phyloP scores from a whole-genome alignment of 164 flowering plant species.

The Taxillus chinensis region DNA sequence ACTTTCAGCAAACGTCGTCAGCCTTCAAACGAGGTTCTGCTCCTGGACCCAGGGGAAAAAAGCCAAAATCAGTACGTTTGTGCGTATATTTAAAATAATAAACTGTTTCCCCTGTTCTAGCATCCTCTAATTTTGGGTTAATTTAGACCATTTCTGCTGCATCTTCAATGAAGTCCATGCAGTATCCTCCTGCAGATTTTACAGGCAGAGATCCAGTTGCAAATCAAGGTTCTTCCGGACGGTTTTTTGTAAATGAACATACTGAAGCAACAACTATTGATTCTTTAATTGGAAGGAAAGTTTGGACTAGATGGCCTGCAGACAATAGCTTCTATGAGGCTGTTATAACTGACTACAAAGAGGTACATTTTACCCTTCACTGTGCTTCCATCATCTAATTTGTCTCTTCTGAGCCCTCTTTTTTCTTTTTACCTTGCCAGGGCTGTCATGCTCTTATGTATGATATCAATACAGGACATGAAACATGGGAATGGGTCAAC shows the following conservation, averaged over 20 bases:
- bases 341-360: conserved; percentile 68
- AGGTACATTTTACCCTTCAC: conserved; percentile 32
- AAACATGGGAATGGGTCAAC: conserved; percentile 53
- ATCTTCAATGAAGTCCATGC: conserved; percentile 18
- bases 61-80: conserved; percentile 33
- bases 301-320: conserved; percentile 93
- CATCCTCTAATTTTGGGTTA: background rate
- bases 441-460: conserved; percentile 46
- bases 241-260: conserved; percentile 37
- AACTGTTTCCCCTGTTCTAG: background rate
- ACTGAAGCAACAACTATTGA: conserved; percentile 38
- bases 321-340: conserved; percentile 95
- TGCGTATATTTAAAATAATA: background rate
- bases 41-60: conserved; percentile 27
- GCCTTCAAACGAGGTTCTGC: conserved; percentile 32
- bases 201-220: conserved; percentile 22
- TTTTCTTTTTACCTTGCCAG: conserved; percentile 21
- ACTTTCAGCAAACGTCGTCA: conserved; percentile 31
- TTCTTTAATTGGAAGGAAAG: conserved; percentile 71
- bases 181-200: conserved; percentile 25
- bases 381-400: background rate
- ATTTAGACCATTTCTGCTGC: conserved; percentile 2
- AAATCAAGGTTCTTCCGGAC: conserved; percentile 33
- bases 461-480: conserved; percentile 34
- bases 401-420: background rate